Conservation (phyloP, 2,329 filamentous ascomycete genomes). For the Aspergillus hiratsukae region DNA sequence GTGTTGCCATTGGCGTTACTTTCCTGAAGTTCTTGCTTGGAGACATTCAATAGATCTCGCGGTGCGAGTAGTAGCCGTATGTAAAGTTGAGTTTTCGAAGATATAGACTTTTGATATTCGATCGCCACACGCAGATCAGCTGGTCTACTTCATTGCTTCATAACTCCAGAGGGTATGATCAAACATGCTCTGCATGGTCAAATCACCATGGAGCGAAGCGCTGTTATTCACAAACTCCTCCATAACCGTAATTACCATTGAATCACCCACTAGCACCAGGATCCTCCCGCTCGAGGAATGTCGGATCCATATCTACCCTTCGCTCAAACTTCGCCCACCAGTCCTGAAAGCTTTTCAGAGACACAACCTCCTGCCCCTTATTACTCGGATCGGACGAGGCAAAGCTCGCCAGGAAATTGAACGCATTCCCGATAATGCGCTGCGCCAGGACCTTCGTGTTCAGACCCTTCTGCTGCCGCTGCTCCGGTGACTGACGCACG, state of each 20-base stretch:
- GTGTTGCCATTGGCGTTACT: conserved; percentile 65
- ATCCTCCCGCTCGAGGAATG: conserved; percentile 74
- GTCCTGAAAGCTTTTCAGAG: conserved; percentile 90
- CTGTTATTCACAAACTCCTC: background rate
- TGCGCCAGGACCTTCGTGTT: conserved; percentile 80
- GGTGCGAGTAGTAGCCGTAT: background rate
- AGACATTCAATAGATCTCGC: conserved; percentile 8
- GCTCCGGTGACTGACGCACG: conserved; percentile 23
- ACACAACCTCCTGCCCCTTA: conserved; percentile 75
- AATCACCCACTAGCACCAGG: conserved; percentile 28
- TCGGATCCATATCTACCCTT: conserved; percentile 76
- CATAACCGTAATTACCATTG: background rate
- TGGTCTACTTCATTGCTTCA: background rate
- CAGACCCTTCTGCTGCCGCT: conserved; percentile 38
- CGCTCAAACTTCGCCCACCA: conserved; percentile 98
- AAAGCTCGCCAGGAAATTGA: conserved; percentile 92
- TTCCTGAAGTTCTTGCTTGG: conserved; percentile 75
- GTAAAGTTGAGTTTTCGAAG: background rate
- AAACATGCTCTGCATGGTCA: background rate
- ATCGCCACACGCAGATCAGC: no score
- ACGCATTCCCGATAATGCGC: conserved; percentile 92
- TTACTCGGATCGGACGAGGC: conserved; percentile 53
- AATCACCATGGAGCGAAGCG: background rate
- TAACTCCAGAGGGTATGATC: background rate
- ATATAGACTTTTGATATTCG: background rate